Base-by-base conservation (phyloP, 225 moss, liverwort and hornwort species). In the Sphagnum contortum region DNA sequence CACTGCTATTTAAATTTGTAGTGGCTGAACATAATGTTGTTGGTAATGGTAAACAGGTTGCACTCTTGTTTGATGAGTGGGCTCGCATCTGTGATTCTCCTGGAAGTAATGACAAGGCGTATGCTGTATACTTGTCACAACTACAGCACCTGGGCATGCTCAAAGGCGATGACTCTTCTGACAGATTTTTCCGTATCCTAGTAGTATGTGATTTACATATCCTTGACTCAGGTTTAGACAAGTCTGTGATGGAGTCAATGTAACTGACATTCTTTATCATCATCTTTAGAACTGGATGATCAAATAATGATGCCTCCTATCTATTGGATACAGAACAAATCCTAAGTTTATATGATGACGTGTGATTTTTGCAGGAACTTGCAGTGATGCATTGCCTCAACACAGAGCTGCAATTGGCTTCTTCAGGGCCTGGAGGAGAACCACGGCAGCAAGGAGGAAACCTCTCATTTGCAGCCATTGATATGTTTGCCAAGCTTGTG, bases 401-500 rank as follows among this genome's bases (percentile, higher is more conserved):
- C 74, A 76, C 77, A 50, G 94, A 95, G 75, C 74, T 78, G 69
- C 69, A 71, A 60, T 70, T 80, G 69, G 57, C 80, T 29, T 68
- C 55, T 66, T 70, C 68, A 71, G 80, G 71, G 59, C 70, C 69
- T 12, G 73, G 79, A 65, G 29, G 29, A 29, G 94, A 87, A 70
- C 63, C 79, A 48, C 66, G 74, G 70, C 81, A 55, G 53, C 89
- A 88, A 63, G 75, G 78, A 51, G 87, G 87, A 65, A 83, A 70
- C 65, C 59, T 88, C 48, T 88, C 94, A 53, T 95, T 91, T 79
- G 80, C 84, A 64, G 88, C 94, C 46, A 88, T 95, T 72, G 94
- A 95, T 58, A 91, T 89, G 79, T 88, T 91, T 64, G 91, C 88
- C 62, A 95, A 95, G 75, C 91, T 95, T 78, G 91, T 95, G 50